phyloP scores from a whole-genome alignment of 129 eudicot genomes.

The Mikania micrantha region DNA sequence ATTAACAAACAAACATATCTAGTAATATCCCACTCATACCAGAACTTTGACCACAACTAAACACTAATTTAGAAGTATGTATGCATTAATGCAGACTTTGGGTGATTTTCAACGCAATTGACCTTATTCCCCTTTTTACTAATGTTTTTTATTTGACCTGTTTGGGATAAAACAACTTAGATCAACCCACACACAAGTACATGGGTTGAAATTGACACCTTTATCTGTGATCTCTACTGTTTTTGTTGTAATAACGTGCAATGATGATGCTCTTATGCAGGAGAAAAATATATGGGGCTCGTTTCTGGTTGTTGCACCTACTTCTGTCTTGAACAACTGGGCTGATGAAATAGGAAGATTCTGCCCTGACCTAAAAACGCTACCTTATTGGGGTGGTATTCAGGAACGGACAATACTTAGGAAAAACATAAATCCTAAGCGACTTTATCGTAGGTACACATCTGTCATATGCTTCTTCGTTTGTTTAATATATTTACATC shows the following conservation, averaged over 20 bases:
- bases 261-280: conserved; percentile 33
- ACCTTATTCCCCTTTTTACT: neutral
- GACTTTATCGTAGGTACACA: conserved; percentile 84
- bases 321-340: conserved; percentile 96
- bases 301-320: conserved; percentile 95
- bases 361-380: conserved; percentile 89
- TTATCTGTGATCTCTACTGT: neutral
- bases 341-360: conserved; percentile 96
- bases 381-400: no score
- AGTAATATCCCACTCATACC: no score
- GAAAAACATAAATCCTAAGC: conserved; percentile 89
- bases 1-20: no score
- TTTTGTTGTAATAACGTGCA: neutral
- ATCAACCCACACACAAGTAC: neutral
- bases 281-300: conserved; percentile 99
- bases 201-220: neutral
- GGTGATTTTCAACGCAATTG: neutral
- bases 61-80: neutral
- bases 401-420: conserved; percentile 78
- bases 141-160: neutral
- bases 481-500: neutral
- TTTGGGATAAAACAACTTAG: neutral
- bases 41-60: no score
- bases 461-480: conserved; percentile 3
- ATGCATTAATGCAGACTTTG: neutral